Conservation (phyloP, 2,329 filamentous ascomycete species). For the Arthrobotrys megalospora region DNA sequence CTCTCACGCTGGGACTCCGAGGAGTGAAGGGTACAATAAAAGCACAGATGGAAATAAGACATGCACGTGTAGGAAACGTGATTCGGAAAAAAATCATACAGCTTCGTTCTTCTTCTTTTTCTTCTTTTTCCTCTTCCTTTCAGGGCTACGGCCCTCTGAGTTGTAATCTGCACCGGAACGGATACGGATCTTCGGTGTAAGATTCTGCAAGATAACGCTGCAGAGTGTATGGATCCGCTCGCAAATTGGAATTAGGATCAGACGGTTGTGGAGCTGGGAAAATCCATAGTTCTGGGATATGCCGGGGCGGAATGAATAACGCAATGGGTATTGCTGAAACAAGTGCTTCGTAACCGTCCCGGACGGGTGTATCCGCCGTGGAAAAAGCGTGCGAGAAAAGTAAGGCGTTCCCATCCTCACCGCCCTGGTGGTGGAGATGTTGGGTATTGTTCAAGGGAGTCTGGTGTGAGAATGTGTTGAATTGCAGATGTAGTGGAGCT, state of each 20-base stretch:
- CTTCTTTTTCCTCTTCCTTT: neutral
- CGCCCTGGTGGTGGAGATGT: constrained; percentile 21
- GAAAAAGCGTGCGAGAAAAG: constrained; percentile 47
- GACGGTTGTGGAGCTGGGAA: constrained; percentile 57
- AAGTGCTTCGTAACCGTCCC: constrained; percentile 48
- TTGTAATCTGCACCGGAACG: constrained; percentile 56
- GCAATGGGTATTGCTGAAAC: constrained; percentile 55
- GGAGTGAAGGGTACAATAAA: constrained; percentile 1
- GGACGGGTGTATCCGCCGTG: constrained; percentile 58
- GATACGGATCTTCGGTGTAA: constrained; percentile 52
- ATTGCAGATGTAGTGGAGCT: constrained; percentile 37
- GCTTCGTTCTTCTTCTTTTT: constrained; percentile 1
- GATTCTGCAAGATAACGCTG: constrained; percentile 57
- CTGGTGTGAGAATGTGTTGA: constrained; percentile 48
- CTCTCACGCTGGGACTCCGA: neutral
- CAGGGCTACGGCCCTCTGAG: constrained; percentile 26
- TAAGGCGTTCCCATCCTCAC: constrained; percentile 19
- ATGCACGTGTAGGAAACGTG: constrained; percentile 9
- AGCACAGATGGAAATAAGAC: neutral
- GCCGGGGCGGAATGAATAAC: constrained; percentile 59
- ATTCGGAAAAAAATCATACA: constrained; percentile 20
- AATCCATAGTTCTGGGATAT: constrained; percentile 59
- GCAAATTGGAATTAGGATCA: constrained; percentile 47
- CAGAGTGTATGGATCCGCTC: constrained; percentile 47
- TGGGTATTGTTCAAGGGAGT: constrained; percentile 19